phyloP scores from a whole-genome alignment of 2,329 filamentous ascomycete species.

The Cytospora piceae region DNA sequence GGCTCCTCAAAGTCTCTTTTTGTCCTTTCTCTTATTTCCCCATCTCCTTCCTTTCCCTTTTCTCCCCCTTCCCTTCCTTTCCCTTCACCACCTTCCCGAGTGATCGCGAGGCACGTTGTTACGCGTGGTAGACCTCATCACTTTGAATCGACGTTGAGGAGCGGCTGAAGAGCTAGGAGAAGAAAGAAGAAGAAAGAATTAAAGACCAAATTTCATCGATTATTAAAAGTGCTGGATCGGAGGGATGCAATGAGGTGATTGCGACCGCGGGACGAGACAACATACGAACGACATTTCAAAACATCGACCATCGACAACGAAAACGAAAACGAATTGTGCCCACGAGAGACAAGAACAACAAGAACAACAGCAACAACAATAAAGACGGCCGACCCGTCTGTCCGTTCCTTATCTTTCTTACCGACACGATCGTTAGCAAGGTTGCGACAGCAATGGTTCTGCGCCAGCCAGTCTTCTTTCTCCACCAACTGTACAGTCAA shows the following conservation, averaged over 20 bases:
- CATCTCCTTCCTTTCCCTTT: constrained; percentile 3
- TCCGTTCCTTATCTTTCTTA: constrained; percentile 18
- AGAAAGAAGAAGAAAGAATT: constrained; percentile 3
- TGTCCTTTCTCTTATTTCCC: neutral
- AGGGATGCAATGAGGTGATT: constrained; percentile 21
- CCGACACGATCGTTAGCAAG: constrained; percentile 11
- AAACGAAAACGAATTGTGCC: constrained; percentile 5
- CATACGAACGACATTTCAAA: neutral
- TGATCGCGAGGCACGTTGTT: constrained; percentile 31
- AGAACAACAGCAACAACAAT: neutral
- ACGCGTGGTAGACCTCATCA: constrained; percentile 31
- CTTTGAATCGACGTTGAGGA: constrained; percentile 27
- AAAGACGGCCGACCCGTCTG: constrained; percentile 10
- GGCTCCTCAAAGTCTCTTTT: constrained; percentile 9
- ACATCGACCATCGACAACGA: constrained; percentile 1
- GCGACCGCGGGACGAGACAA: neutral
- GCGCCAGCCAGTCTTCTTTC: constrained; percentile 30
- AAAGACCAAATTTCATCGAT: neutral
- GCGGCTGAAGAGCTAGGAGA: constrained; percentile 23
- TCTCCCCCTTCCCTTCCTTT: constrained; percentile 4
- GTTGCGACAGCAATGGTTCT: constrained; percentile 30
- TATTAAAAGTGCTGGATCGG: constrained; percentile 16
- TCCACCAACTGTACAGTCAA: constrained; percentile 8
- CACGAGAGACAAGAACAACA: neutral
- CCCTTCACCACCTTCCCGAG: constrained; percentile 22